Evolutionary conservation across 1,284 basidiomycete genomes (phyloP), one percentile per base, ranked within the genome.

Genomic region (Tylopilus sp.): DNA sequence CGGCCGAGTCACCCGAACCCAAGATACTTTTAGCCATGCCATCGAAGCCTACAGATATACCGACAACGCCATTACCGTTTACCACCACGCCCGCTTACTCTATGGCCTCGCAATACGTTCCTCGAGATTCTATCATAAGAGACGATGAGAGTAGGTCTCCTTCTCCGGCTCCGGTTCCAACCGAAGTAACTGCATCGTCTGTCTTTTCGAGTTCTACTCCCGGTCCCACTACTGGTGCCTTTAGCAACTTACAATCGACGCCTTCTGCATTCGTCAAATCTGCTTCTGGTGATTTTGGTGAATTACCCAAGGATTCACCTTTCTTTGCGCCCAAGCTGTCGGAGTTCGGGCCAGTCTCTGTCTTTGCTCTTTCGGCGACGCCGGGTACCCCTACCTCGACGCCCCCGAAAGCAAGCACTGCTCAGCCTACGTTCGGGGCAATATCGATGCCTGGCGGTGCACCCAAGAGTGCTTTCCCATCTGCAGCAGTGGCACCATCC

Each of bases 321-420:
- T 84, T 82, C 66, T 74, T 77, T 60, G 75, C 76, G 29, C 57
- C 71, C 2, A 66, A 70, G 41, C 61, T 68, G 30, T 50, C 66
- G 1, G 69, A 65, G 35, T 45, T 66, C 1, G 57, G 66, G 30
- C 53, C 63, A 9, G 59, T 65, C 11, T 70, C 72, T 12, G 73
- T 66, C 1, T 74, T 79, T 55, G 55, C 63, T 40, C 55, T 59
- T 18, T 46, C 66, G 13, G 23, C 62, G 15, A 50, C 59, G 0
- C 39, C 64, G 6, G 39, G 56, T 21, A 61, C 63, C 6, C 59
- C 67, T n/a, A 53, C 67, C 8, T 60, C 71, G 13, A 67, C 71
- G 5, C 66, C 72, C 15, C 54, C 66, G 1, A 69, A 65, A 42
- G 33, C 63, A 25, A 56, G 63, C 13, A 40, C 59, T 41, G 70